A percentile compares a stretch with the other conserved stretches of the same genome.
Evolutionary conservation across 148 eudicot genomes (phyloP).

Genomic region (Silene latifolia): DNA sequence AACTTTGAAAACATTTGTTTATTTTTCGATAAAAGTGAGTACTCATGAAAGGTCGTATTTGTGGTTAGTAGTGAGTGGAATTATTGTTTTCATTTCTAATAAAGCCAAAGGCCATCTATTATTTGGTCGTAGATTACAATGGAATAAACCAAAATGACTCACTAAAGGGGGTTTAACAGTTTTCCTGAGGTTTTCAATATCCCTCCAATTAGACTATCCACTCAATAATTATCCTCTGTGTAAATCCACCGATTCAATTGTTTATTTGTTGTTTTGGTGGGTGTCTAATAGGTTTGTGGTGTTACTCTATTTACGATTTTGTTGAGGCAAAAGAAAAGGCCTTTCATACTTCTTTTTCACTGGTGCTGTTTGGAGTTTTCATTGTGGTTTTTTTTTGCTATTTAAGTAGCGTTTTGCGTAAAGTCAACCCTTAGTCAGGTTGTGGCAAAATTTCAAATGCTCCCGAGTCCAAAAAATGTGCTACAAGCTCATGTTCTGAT

Average conservation of each 20-base stretch:
- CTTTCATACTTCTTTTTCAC: background rate
- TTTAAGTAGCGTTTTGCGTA: background rate
- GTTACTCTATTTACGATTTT: background rate
- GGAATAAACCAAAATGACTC: background rate
- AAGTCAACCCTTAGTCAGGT: background rate
- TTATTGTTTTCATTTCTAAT: background rate
- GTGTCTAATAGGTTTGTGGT: background rate
- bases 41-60: too few species aligned
- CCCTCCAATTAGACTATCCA: too few species aligned
- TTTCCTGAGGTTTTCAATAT: too few species aligned
- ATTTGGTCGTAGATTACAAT: background rate
- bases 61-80: background rate
- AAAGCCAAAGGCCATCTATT: background rate
- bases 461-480: constrained; percentile 3
- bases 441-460: background rate
- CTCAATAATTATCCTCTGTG: too few species aligned
- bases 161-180: too few species aligned
- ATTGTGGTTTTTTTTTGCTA: background rate
- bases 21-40: too few species aligned
- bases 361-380: background rate
- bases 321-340: too few species aligned
- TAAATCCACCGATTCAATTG: too few species aligned
- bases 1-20: background rate
- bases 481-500: background rate
- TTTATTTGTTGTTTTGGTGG: constrained; percentile 1